Base-by-base conservation (phyloP, 352 stramenopile species). In the Pythium folliculosum region DNA sequence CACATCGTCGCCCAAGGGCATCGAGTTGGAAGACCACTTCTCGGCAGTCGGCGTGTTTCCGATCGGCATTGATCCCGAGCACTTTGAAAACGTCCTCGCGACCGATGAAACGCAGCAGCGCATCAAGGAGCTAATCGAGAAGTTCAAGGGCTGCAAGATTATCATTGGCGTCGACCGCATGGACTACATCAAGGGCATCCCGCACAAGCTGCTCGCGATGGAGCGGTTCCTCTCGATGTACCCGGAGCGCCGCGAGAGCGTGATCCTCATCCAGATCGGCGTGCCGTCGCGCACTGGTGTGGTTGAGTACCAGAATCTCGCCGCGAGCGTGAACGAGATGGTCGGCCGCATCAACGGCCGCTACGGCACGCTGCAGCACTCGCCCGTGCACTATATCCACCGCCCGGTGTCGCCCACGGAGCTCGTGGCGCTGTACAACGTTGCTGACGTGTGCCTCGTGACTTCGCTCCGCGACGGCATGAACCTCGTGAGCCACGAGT, bases 251-350 rank as follows among this genome's bases (percentile, higher is more conserved):
- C 83, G 90, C 21, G 92, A 94, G 17, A 96, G 96, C 70, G 91
- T 98, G 56, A 89, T 97, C 30, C 67, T 98, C 7, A 89, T 98
- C 49, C 94, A 98, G 76, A 97, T 99, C 48, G 96, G 86, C 17
- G 97, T 99, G 40, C 96, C 93, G 17, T 94, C 84, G 6, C 82
- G 90, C 12, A 89, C 77, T 9, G 85, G 89, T 27, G 87, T 97
- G 17, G 63, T 87, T 27, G 90, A 97, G 73, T 97, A 97, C 62
- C 86, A 94, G 60, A 77, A 90, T 54, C 62, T 97, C 54, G 82
- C 73, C 32, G 84, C 84, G 10, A 90, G 86, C 52, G 84, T 97
- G 58, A 96, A 96, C 52, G 86, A 96, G 57, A 82, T 96, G 72
- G 89, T 97, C 17, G 88, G 88, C 0, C 76, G 90, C 17, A 97